Evolutionary conservation across 78 protist genomes (phyloP).

Genomic region (Dictyostelium purpureum): DNA sequence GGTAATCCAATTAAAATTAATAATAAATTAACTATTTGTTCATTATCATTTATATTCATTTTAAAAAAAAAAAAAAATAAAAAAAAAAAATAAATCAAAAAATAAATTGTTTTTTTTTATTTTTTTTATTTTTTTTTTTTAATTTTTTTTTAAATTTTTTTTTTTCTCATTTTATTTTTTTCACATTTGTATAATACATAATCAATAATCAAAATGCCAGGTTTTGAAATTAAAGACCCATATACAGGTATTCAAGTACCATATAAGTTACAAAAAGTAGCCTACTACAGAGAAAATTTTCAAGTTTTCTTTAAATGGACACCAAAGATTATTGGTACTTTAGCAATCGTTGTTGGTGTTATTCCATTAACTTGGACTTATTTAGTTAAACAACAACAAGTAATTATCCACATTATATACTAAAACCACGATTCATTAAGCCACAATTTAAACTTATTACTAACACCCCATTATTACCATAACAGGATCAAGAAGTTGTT

Average conservation of each 20-base stretch:
- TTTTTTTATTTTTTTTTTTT: neutral
- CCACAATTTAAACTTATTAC: neutral
- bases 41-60: neutral
- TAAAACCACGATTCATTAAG: neutral
- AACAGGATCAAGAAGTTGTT: slow-evolving; percentile 14
- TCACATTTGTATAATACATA: neutral
- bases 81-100: neutral
- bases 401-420: neutral
- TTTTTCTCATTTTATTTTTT: neutral
- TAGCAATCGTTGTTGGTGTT: slow-evolving; percentile 2
- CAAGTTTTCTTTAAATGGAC: slow-evolving; percentile 55
- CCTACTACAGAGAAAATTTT: slow-evolving; percentile 62
- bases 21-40: neutral
- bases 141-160: slow-evolving; percentile 1
- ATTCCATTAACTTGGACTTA: slow-evolving; percentile 33
- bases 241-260: slow-evolving; percentile 35
- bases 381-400: slow-evolving; percentile 14
- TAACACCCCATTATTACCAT: neutral
- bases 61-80: neutral
- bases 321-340: slow-evolving; percentile 6
- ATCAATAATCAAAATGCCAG: neutral
- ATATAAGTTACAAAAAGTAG: slow-evolving; percentile 41
- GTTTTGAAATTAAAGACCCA: neutral
- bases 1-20: neutral
- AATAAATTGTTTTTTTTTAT: neutral